phyloP scores from a whole-genome alignment of 768 basidiomycete genomes.

The Leccinum arenicola region DNA sequence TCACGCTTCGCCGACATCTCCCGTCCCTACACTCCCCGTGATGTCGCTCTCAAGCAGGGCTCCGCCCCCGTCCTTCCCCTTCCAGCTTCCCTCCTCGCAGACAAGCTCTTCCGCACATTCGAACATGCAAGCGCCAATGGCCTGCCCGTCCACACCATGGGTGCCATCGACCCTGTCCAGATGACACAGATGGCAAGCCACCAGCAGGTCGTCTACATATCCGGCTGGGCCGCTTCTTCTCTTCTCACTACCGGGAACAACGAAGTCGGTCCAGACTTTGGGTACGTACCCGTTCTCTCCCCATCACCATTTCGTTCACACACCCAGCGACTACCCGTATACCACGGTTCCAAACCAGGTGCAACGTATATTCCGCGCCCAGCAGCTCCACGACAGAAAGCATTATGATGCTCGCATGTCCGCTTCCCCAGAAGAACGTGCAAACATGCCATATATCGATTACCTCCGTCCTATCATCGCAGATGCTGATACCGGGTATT shows the following conservation, averaged over 20 bases:
- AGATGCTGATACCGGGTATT: slow-evolving; percentile 89
- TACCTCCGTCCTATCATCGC: slow-evolving; percentile 92
- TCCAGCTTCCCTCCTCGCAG: slow-evolving; percentile 73
- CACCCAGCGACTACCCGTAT: slow-evolving; percentile 84
- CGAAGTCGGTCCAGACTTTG: slow-evolving; percentile 90
- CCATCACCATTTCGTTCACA: slow-evolving; percentile 1
- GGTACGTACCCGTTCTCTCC: slow-evolving; percentile 38
- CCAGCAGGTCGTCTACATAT: slow-evolving; percentile 88
- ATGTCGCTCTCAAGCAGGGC: slow-evolving; percentile 88
- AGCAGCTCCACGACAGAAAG: slow-evolving; percentile 90
- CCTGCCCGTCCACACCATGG: slow-evolving; percentile 84
- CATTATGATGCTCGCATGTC: slow-evolving; percentile 85
- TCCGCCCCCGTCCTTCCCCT: slow-evolving; percentile 76
- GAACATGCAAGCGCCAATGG: slow-evolving; percentile 57
- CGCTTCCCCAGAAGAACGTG: slow-evolving; percentile 58
- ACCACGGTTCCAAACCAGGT: slow-evolving; percentile 97
- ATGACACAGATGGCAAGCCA: slow-evolving; percentile 92
- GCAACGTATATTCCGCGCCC: slow-evolving; percentile 85
- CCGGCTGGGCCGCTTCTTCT: slow-evolving; percentile 88
- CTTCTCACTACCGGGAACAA: slow-evolving; percentile 87
- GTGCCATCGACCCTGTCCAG: slow-evolving; percentile 90
- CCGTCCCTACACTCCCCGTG: slow-evolving; percentile 76
- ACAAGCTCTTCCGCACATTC: slow-evolving; percentile 78
- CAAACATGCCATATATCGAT: slow-evolving; percentile 75
- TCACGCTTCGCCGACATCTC: slow-evolving; percentile 73